These are phyloP conservation scores for Tilletia horrida DNA, from an alignment of 1,284 basidiomycete genomes.

Conservation along the genomic window DNA sequence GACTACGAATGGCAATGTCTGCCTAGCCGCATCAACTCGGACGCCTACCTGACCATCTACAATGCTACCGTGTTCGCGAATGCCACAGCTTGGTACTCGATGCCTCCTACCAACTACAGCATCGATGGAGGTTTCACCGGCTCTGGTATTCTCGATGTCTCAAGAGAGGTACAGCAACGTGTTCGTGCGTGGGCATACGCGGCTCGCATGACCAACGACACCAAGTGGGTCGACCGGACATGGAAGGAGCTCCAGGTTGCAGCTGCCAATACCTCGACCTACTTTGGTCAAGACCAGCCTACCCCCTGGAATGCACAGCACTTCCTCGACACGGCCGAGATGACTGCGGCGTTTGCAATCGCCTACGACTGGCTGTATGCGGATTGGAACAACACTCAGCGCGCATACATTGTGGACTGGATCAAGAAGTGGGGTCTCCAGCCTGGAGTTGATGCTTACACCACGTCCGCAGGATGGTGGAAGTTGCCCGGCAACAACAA, in stretches of 20 bases:
- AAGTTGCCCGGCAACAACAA: conserved; percentile 54
- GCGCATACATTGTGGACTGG: conserved; percentile 67
- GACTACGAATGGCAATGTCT: conserved; percentile 86
- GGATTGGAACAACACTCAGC: conserved; percentile 73
- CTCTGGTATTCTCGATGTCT: conserved; percentile 88
- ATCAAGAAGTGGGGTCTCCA: conserved; percentile 71
- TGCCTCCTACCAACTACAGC: conserved; percentile 66
- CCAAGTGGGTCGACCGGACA: conserved; percentile 79
- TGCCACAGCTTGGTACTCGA: conserved; percentile 68
- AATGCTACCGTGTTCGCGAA: conserved; percentile 87
- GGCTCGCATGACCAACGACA: conserved; percentile 84
- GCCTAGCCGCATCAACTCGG: conserved; percentile 69
- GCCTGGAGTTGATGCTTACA: conserved; percentile 59
- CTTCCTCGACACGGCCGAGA: conserved; percentile 91
- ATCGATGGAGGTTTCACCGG: conserved; percentile 65
- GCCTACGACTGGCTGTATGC: conserved; percentile 94
- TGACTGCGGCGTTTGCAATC: conserved; percentile 65
- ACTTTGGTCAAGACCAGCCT: conserved; percentile 66
- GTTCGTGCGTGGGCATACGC: conserved; percentile 90
- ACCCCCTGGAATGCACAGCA: conserved; percentile 74
- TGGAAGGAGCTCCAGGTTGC: conserved; percentile 70
- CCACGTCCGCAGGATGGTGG: conserved; percentile 59
- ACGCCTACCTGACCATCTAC: conserved; percentile 83
- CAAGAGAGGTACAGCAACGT: conserved; percentile 81
- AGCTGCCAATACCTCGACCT: conserved; percentile 52